Evolutionary conservation across 1,284 basidiomycete genomes (phyloP), one percentile per base, ranked within the genome.

Genomic region (Earliella scabrosa): DNA sequence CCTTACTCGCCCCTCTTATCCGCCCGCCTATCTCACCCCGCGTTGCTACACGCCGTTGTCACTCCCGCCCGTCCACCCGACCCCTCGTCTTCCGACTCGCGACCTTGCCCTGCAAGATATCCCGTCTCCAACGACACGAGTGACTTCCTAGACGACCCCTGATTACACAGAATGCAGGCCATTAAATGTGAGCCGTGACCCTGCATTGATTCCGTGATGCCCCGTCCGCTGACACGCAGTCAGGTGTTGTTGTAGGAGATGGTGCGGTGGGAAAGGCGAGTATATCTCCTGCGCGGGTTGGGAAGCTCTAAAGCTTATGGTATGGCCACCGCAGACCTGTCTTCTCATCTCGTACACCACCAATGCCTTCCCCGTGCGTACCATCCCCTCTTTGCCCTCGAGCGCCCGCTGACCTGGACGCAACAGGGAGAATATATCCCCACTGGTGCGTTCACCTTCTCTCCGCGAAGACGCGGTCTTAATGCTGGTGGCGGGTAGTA

Each of bases 201-300:
- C 20, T 16, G 6, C 27, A 45, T 27, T 29, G 27, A 20, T 35
- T 39, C 39, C 45, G 36, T 40, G 29, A 14, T 34, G 39, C 50
- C 46, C 38, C 49, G 47, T 50, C 36, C 24, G 59, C 45, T 62
- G 54, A 62, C 60, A 59, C 57, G 50, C 54, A 54, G 54, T 56
- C 59, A 93, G 93, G 93, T 82, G 97, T 98, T 76, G 96, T 98
- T 70, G 97, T 99, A 59, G 97, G 97, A 70, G 97, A 99, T 82
- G 97, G 97, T 88, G 97, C 97, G 54, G 97, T 99, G 70, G 97
- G 97, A 78, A 99, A 98, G 92, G 96, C 90, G 64, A 68, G 85
- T 75, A 52, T 13, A 18, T 35, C 29, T 44, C 35, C 34, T 49
- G 27, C 27, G 32, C 38, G 40, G 47, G 26, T 29, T 38, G n/a